These are phyloP conservation scores for Mortierella hygrophila DNA, from an alignment of 192 early-diverging fungal genomes.

Conservation along the genomic window DNA sequence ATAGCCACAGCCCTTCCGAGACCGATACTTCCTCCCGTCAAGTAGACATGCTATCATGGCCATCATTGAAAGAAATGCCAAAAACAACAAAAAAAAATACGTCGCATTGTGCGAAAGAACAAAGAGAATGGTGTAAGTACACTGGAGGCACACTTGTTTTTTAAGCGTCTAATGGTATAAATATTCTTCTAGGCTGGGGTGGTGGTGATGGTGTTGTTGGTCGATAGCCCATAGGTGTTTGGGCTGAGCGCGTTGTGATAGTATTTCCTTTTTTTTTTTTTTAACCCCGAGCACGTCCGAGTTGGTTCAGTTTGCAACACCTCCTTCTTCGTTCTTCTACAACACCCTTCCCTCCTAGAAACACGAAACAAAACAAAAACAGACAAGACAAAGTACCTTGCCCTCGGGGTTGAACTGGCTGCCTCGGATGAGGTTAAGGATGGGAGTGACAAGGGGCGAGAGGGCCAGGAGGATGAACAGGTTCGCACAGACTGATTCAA, in stretches of 20 bases:
- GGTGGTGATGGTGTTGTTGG: too few species aligned
- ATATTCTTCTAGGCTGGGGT: too few species aligned
- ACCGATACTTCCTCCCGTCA: constrained; percentile 84
- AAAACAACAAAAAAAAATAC: neutral
- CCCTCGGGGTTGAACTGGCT: constrained; percentile 45
- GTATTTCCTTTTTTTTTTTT: too few species aligned
- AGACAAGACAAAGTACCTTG: constrained; percentile 22
- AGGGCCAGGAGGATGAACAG: constrained; percentile 31
- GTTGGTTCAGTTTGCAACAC: too few species aligned
- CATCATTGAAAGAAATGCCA: neutral
- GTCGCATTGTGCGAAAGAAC: too few species aligned
- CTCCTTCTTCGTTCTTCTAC: too few species aligned
- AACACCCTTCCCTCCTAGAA: too few species aligned
- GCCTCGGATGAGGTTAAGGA: constrained; percentile 43
- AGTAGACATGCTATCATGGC: constrained; percentile 70
- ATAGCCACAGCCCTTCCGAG: constrained; percentile 75
- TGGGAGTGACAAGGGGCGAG: constrained; percentile 17
- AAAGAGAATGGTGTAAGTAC: neutral
- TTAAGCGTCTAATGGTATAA: too few species aligned
- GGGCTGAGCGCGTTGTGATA: too few species aligned
- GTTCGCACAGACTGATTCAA: constrained; percentile 48
- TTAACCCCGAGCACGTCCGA: too few species aligned
- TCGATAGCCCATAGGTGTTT: too few species aligned
- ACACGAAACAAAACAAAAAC: neutral
- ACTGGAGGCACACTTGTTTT: too few species aligned